Base-by-base conservation (phyloP, 2,329 filamentous ascomycete genomes). In the Aspergillus persii region DNA sequence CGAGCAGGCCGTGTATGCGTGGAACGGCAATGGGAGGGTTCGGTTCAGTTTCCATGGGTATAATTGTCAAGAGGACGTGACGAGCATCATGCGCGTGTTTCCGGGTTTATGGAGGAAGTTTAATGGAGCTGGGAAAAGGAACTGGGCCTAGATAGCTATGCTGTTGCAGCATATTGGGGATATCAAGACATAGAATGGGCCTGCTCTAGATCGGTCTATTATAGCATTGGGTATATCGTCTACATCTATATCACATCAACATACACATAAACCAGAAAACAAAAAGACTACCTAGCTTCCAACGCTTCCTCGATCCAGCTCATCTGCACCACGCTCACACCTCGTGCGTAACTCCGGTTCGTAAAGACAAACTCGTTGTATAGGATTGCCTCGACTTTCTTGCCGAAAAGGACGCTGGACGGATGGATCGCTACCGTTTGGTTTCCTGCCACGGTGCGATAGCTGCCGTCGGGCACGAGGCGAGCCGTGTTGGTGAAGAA, bases 291-390 rank as follows among this genome's bases (percentile, higher is more conserved):
- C 18, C 18, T 23, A 53, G 70, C 71, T 52, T 69, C 70, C 59
- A 77, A 61, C 29, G 81, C 78, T 59, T 86, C 83, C 26, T 79
- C 82, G 27, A 88, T 77, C 86, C 86, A 88, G 62, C 83, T 79
- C 77, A 87, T 76, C 74, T 87, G 82, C 54, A 88, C 82, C 0
- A 82, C 84, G 71, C 84, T 87, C 7, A 88, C 86, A 3, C 83
- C 81, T 52, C 84, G 77, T 12, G 84, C 86, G 75, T 87, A 89
- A 56, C 83, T 84, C 64, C 83, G 83, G 48, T 82, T 87, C 23
- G 86, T 89, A 67, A 85, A 89, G 2, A 88, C 84, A 70, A 86
- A 87, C 70, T 88, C 86, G 60, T 84, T 86, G 66, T 86, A 89
- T 70, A 88, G 77, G 55, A 89, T 85, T 2, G 83, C 86, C 71